Conservation (phyloP, 1,284 basidiomycete species). For the Fistulina hepatica region DNA sequence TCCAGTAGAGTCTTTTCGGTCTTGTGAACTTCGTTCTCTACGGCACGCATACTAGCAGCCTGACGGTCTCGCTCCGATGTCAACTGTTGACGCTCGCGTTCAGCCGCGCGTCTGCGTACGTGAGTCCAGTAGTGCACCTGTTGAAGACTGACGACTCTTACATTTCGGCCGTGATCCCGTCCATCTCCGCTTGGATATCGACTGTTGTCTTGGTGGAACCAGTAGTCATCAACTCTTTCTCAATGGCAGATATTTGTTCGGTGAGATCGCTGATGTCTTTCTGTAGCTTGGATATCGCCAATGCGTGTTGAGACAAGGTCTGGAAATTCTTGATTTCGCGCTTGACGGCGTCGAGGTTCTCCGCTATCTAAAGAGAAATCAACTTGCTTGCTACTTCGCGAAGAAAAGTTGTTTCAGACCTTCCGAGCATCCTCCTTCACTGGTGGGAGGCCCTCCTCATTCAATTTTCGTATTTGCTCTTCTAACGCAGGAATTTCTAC, state of each 20-base stretch:
- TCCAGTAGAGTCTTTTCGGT: constrained; percentile 56
- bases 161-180: constrained; percentile 54
- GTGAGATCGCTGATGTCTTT: constrained; percentile 57
- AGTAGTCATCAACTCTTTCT: constrained; percentile 56
- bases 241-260: constrained; percentile 54
- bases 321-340: constrained; percentile 53
- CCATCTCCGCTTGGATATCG: constrained; percentile 73
- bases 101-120: constrained; percentile 48
- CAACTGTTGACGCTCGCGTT: constrained; percentile 55
- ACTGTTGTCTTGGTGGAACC: constrained; percentile 77
- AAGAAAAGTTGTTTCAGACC: background rate
- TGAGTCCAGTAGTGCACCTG: constrained; percentile 1
- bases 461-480: constrained; percentile 47
- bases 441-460: constrained; percentile 41
- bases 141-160: constrained; percentile 28
- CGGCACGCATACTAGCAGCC: constrained; percentile 39
- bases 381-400: constrained; percentile 32
- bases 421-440: constrained; percentile 5
- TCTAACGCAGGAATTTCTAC: constrained; percentile 62
- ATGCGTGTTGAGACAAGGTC: constrained; percentile 54
- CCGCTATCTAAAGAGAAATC: constrained; percentile 40
- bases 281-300: constrained; percentile 50
- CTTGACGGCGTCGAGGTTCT: constrained; percentile 36
- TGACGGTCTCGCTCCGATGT: constrained; percentile 60
- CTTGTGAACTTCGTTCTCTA: constrained; percentile 47